Base-by-base conservation (phyloP, 2,329 filamentous ascomycete species). In the Hirsutella thompsonii region DNA sequence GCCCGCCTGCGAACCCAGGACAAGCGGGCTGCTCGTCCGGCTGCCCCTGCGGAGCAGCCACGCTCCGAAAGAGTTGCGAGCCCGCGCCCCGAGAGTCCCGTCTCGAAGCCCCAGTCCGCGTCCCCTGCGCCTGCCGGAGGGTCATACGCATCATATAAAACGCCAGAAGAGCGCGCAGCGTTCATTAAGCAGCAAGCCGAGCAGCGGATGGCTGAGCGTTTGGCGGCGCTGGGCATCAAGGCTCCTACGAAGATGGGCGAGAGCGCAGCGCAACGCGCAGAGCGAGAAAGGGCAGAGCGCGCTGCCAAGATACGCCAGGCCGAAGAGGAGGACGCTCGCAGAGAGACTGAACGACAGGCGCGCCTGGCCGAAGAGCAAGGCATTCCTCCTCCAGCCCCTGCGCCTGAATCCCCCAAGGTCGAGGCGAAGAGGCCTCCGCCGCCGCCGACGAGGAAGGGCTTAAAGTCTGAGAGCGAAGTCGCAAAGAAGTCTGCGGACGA, bases 161-260 rank as follows among this genome's bases (percentile, higher is more conserved):
- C 89, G 0, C 83, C 89, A 1, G 89, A 96, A 60, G 90, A 98
- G 55, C 79, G 92, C 42, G 88, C 93, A 29, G 88, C 90, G 5
- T 94, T 93, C 55, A 95, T 96, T 56, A 94, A 93, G 59, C 89
- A 95, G 59, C 90, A 95, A 59, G 93, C 92, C 8, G 89, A 96
- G 59, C 86, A 90, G 57, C 85, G 90, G 44, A 96, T 98, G 83
- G 90, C 92, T 29, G 92, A 96, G 61, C 81, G 92, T 45, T 76
- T 98, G 53, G 92, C 92, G 45, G 90, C 90, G 37, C 75, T 96
- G 46, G 92, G 92, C 29, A 83, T 98, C 56, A 94, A 87, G 59
- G 79, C 87, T 23, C 82, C 85, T 5, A 70, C 71, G 16, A 93
- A 93, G 56, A 66, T 81, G 32, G 81, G 82, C 3, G 92, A 98